A percentile compares a stretch with the other conserved stretches of the same genome.
phyloP scores from a whole-genome alignment of 306 rosid species.

The Chamaecrista fasciculata region DNA sequence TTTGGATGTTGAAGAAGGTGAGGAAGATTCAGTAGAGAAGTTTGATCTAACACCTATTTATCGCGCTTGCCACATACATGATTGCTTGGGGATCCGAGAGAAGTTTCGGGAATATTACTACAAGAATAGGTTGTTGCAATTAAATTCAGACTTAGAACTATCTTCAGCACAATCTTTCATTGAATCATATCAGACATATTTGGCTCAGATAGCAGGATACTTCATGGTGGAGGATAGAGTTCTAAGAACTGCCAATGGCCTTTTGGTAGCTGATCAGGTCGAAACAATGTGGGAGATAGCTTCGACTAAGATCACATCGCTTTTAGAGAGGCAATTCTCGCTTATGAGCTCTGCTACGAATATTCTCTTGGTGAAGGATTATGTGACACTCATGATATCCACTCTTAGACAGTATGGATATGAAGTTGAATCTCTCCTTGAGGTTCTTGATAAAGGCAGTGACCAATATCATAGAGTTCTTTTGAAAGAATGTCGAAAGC shows the following conservation, averaged over 20 bases:
- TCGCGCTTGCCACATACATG: slow-evolving; percentile 88
- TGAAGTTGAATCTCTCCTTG: slow-evolving; percentile 67
- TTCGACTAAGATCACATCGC: slow-evolving; percentile 54
- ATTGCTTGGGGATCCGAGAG: slow-evolving; percentile 72
- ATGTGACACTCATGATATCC: slow-evolving; percentile 74
- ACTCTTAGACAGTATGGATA: slow-evolving; percentile 83
- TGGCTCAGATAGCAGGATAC: slow-evolving; percentile 89
- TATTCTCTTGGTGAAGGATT: slow-evolving; percentile 90
- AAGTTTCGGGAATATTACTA: slow-evolving; percentile 86
- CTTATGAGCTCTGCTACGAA: slow-evolving; percentile 70
- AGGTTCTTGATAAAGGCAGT: slow-evolving; percentile 55
- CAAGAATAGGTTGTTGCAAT: slow-evolving; percentile 76
- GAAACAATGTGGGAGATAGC: slow-evolving; percentile 91
- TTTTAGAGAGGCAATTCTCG: slow-evolving; percentile 73
- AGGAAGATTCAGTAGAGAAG: slow-evolving; percentile 63
- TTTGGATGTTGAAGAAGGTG: slow-evolving; percentile 72
- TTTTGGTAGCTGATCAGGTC: slow-evolving; percentile 62
- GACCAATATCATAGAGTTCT: slow-evolving; percentile 81
- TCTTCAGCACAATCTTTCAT: slow-evolving; percentile 74
- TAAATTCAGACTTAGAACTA: slow-evolving; percentile 81
- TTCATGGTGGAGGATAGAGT: slow-evolving; percentile 92
- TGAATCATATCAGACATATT: slow-evolving; percentile 72
- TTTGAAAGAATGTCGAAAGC: slow-evolving; percentile 58
- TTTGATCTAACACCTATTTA: slow-evolving; percentile 87
- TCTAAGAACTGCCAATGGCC: slow-evolving; percentile 70